These are phyloP conservation scores for Cornus suecica DNA, from an alignment of 148 eudicot species.

Conservation along the genomic window DNA sequence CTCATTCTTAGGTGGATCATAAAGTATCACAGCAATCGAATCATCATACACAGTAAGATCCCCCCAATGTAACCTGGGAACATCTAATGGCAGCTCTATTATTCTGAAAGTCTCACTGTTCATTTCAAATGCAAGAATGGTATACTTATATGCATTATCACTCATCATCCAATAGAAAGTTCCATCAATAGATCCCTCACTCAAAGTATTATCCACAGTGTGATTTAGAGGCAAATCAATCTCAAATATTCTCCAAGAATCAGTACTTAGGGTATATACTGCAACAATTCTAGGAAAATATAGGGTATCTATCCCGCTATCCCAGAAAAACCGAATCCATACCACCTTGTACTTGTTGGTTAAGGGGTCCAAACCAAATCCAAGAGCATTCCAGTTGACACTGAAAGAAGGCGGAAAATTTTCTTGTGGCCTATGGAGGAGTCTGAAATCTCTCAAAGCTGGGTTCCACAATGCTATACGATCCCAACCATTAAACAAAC, in stretches of 20 bases:
- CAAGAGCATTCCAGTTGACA: not conserved
- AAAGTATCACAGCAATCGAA: not conserved
- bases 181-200: not conserved
- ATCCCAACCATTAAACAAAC: not conserved
- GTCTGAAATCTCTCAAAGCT: not conserved
- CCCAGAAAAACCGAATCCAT: not conserved
- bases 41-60: not conserved
- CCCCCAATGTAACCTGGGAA: not conserved
- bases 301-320: not conserved
- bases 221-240: not conserved
- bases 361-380: not conserved
- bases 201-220: not conserved
- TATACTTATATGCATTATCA: not conserved
- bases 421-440: not conserved
- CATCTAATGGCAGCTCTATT: not conserved
- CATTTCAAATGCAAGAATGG: not conserved
- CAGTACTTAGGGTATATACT: not conserved
- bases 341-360: conserved; percentile 5
- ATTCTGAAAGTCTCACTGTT: not conserved
- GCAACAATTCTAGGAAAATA: not conserved
- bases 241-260: conserved; percentile 3
- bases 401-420: not conserved
- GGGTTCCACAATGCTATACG: conserved; percentile 2
- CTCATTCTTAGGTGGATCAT: not conserved
- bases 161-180: not conserved